Evolutionary conservation across 139 green algal species (phyloP).

Genomic region (Nannochloris sp.): DNA sequence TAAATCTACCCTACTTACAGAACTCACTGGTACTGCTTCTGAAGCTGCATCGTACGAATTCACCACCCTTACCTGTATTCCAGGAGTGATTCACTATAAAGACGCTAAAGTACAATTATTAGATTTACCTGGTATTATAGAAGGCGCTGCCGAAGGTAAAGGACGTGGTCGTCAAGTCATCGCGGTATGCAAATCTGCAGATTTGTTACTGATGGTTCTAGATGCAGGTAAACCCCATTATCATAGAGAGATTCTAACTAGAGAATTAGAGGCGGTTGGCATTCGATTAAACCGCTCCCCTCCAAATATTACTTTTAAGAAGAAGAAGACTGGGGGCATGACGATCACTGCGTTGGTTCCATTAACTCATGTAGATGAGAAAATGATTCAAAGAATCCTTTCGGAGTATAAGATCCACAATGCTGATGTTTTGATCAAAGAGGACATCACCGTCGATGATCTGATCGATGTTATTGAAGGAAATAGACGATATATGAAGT

Average conservation of each 20-base stretch:
- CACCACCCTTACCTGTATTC: slow-evolving; percentile 94
- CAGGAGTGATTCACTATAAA: slow-evolving; percentile 98
- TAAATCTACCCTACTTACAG: slow-evolving; percentile 95
- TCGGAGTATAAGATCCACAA: slow-evolving; percentile 94
- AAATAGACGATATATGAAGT: slow-evolving; percentile 87
- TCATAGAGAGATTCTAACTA: slow-evolving; percentile 91
- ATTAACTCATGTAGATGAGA: slow-evolving; percentile 89
- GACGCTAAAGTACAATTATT: slow-evolving; percentile 99
- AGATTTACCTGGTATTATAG: slow-evolving; percentile 98
- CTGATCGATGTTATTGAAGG: slow-evolving; percentile 98
- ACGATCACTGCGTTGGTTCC: slow-evolving; percentile 76
- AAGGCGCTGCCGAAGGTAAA: slow-evolving; percentile 93
- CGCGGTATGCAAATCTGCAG: slow-evolving; percentile 94
- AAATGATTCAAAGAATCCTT: slow-evolving; percentile 82
- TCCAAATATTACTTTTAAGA: slow-evolving; percentile 89
- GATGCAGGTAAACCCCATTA: slow-evolving; percentile 91
- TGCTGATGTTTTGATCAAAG: slow-evolving; percentile 82
- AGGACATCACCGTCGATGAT: slow-evolving; percentile 85
- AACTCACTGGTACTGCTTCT: slow-evolving; percentile 81
- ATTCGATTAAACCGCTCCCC: slow-evolving; percentile 80
- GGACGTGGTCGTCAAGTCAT: slow-evolving; percentile 93
- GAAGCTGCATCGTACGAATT: slow-evolving; percentile 97
- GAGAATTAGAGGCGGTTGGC: slow-evolving; percentile 92
- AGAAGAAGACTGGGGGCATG: slow-evolving; percentile 93
- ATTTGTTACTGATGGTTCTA: slow-evolving; percentile 98